Percentiles rank a stretch among this genome's conserved stretches.
phyloP scores from a whole-genome alignment of 805 yeast species.

The Ogataea pilisensis region DNA sequence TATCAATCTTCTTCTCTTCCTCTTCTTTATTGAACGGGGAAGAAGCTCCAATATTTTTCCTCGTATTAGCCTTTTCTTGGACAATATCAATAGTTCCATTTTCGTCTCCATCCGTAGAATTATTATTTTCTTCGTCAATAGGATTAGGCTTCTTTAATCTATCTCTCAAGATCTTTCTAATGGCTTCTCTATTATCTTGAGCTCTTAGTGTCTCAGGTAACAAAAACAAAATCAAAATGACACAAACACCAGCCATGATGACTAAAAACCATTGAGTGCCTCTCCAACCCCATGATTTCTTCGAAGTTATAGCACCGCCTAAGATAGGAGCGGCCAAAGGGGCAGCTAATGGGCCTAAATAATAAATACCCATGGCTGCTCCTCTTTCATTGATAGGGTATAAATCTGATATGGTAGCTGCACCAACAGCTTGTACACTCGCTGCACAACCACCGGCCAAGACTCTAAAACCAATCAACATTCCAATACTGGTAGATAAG shows the following conservation, averaged over 20 bases:
- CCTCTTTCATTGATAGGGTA: conserved; percentile 69
- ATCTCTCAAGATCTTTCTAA: conserved; percentile 42
- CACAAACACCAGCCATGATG: conserved; percentile 55
- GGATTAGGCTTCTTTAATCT: conserved; percentile 19
- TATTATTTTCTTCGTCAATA: conserved; percentile 13
- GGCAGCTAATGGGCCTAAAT: conserved; percentile 77
- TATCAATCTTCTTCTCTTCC: conserved; percentile 26
- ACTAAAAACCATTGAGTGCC: conserved; percentile 85
- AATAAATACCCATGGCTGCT: conserved; percentile 71
- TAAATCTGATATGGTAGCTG: conserved; percentile 80
- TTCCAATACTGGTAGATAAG: conserved; percentile 52
- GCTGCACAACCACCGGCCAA: conserved; percentile 80
- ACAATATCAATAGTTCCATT: too few relatives aligned
- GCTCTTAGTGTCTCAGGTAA: conserved; percentile 81
- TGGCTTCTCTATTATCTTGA: conserved; percentile 54
- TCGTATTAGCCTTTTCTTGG: too few relatives aligned
- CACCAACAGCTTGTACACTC: conserved; percentile 84
- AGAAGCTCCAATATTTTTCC: too few relatives aligned
- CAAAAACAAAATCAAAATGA: conserved; percentile 45
- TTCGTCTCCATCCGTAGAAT: too few relatives aligned
- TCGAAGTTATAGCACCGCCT: conserved; percentile 65
- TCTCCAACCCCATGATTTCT: conserved; percentile 74
- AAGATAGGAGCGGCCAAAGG: conserved; percentile 76
- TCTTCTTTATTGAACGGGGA: too few relatives aligned
- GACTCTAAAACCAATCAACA: conserved; percentile 65